Evolutionary conservation across 805 yeast genomes (phyloP).

Genomic region (Starmerella bombi): DNA sequence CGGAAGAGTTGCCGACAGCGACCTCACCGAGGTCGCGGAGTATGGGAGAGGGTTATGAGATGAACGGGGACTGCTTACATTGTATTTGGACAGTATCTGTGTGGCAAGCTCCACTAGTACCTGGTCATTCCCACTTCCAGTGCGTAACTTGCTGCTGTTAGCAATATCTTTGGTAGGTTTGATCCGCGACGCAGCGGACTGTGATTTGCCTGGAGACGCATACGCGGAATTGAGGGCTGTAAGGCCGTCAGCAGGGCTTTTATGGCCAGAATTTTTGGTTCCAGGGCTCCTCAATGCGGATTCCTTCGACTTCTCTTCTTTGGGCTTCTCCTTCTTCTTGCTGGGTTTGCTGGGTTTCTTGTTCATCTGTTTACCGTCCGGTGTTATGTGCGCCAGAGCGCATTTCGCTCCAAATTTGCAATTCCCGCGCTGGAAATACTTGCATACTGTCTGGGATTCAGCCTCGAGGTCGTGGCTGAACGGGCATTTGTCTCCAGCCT

Average conservation of each 20-base stretch:
- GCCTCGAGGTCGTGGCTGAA: constrained; percentile 55
- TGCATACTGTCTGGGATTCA: constrained; percentile 51
- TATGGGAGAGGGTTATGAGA: neutral
- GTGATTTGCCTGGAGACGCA: neutral
- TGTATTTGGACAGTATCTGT: constrained; percentile 13
- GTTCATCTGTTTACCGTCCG: constrained; percentile 77
- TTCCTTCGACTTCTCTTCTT: neutral
- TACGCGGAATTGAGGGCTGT: neutral
- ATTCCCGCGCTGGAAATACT: constrained; percentile 90
- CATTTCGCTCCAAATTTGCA: constrained; percentile 92
- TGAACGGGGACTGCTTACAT: neutral
- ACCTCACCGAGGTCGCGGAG: neutral
- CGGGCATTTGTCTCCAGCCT: constrained; percentile 86
- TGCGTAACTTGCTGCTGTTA: neutral
- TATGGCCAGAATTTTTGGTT: neutral
- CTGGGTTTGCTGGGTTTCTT: constrained; percentile 12
- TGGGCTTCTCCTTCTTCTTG: constrained; percentile 2
- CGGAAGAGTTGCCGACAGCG: neutral
- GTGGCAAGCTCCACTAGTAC: constrained; percentile 12
- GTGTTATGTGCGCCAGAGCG: constrained; percentile 81
- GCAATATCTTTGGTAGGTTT: neutral
- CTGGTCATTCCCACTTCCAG: neutral
- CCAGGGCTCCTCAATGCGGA: neutral
- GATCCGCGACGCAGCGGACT: neutral
- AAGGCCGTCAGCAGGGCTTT: neutral